Base-by-base conservation (phyloP, 345 rosid species). In the Eucalyptus sp. region DNA sequence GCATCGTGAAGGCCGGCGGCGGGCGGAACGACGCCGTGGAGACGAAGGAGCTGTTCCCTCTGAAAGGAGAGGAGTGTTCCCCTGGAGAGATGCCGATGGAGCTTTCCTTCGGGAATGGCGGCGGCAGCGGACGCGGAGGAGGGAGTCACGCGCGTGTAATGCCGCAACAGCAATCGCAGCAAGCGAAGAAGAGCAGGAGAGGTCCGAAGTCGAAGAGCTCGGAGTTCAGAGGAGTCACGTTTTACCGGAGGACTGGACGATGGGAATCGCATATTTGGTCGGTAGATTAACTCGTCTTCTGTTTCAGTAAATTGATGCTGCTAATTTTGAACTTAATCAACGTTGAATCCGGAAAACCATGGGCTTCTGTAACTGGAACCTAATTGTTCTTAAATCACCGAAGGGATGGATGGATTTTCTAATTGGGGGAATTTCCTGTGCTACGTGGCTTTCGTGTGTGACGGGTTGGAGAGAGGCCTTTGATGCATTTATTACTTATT, bases 231-330 rank as follows among this genome's bases (percentile, higher is more conserved):
- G 99, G 99, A 25, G 99, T 97, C 60, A 97, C 99, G 86, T 97
- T 97, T 88, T 97, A 97, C 31, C 89, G 99, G 89, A 95, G 99
- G 88, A 97, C 99, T 31, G 99, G 99, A 33, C 89, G 99, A 86
- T 97, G 99, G 99, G 99, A 96, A 89, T 97, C 99, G 33, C 99
- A 97, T 93, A 97, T 97, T 80, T 97, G 99, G 99, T 97, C 60
- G 48, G 84, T 44, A 8, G 87, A 60, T 50, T 44, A 20, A 29
- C 18, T 86, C 68, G 4, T 25, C 71, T 79, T 64, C 33, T 66
- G n/a, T 17, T 66, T 54, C 71, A 37, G 9, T 62, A 86, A 87
- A 51, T 66, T 48, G 58, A 29, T 25, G 27, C 80, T 86, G 87
- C 86, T 29, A 17, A 33, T 31, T 85, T 56, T 88, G 90, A 46